These are phyloP conservation scores for Solanum corneliomulleri DNA, from an alignment of 257 asterid species.

Conservation along the genomic window DNA sequence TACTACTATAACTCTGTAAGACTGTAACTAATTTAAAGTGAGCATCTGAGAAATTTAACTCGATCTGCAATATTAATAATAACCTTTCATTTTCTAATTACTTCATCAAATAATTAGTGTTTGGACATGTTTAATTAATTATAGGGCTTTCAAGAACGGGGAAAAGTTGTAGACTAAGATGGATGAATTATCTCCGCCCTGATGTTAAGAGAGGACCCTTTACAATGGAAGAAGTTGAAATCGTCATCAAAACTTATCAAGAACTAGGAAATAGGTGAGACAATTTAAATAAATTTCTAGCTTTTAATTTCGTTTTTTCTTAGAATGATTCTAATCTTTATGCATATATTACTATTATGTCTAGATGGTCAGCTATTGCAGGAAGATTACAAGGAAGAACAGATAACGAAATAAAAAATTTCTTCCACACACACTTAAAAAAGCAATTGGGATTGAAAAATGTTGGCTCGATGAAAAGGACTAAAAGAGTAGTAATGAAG, in stretches of 20 bases:
- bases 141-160: conserved; percentile 5
- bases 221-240: neutral
- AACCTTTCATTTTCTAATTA: no score
- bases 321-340: neutral
- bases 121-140: neutral
- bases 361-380: conserved; percentile 3
- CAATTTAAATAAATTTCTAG: neutral
- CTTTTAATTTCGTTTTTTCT: neutral
- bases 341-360: neutral
- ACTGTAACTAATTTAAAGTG: no score
- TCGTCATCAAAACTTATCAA: neutral
- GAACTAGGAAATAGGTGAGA: neutral
- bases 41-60: no score
- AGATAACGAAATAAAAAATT: conserved; percentile 1
- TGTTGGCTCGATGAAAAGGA: neutral
- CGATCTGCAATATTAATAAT: neutral
- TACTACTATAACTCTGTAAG: no score
- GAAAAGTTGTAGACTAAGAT: conserved; percentile 7
- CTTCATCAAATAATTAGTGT: no score
- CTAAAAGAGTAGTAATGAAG: neutral
- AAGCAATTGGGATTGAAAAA: neutral
- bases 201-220: neutral
- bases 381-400: neutral
- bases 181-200: conserved; percentile 4
- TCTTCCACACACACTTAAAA: neutral